Evolutionary conservation across 257 asterid genomes (phyloP).

Genomic region (Eustoma russellianum): DNA sequence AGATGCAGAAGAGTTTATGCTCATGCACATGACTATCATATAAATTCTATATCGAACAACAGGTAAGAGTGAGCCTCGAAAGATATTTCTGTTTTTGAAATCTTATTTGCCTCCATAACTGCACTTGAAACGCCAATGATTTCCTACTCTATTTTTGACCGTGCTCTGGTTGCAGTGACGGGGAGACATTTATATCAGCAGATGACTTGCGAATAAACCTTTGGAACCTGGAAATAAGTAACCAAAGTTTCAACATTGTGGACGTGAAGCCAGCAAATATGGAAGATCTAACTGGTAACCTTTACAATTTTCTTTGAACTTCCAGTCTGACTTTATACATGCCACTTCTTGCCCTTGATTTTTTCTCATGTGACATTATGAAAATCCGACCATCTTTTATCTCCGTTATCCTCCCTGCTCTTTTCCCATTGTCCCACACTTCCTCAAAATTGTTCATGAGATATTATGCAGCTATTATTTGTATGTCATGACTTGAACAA

Average conservation of each 20-base stretch:
- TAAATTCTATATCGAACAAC: slow-evolving; percentile 95
- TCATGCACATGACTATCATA: slow-evolving; percentile 99
- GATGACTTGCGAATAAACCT: slow-evolving; percentile 98
- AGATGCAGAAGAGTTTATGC: slow-evolving; percentile 95
- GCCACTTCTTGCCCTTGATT: not conserved
- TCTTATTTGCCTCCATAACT: not conserved
- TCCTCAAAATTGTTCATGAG: no score
- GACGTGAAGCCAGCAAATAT: slow-evolving; percentile 94
- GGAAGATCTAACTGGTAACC: slow-evolving; percentile 96
- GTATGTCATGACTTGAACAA: no score
- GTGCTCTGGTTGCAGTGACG: slow-evolving; percentile 47
- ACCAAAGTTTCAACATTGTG: slow-evolving; percentile 95
- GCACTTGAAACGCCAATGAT: not conserved
- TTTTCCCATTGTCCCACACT: no score
- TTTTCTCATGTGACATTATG: not conserved
- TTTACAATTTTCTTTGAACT: slow-evolving; percentile 4
- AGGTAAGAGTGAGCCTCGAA: slow-evolving; percentile 36
- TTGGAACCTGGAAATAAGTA: slow-evolving; percentile 97
- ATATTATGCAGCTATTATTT: no score
- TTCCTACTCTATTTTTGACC: slow-evolving; percentile 1
- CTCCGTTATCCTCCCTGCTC: no score
- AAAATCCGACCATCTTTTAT: no score
- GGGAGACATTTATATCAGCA: slow-evolving; percentile 98
- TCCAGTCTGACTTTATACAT: not conserved
- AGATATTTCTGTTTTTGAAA: not conserved